Percentiles rank a stretch among this genome's conserved stretches.
Conservation (phyloP, 1,139 yeast species). For the Pichia sp. region DNA sequence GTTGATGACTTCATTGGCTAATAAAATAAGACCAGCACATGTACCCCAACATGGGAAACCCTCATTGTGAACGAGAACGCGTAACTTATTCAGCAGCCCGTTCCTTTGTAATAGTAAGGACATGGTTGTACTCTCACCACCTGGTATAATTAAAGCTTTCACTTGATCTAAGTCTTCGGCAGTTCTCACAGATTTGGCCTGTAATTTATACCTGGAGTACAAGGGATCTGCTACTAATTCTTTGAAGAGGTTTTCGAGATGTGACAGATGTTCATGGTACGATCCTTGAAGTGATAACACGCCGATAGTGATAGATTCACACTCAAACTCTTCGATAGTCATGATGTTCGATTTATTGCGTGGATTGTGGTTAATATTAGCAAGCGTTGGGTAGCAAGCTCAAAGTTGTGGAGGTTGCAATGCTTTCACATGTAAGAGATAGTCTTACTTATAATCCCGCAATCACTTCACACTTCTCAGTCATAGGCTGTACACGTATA, state of each 20-base stretch:
- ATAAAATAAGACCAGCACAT: constrained; percentile 74
- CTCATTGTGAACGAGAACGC: constrained; percentile 41
- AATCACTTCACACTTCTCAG: no score
- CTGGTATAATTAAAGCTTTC: constrained; percentile 61
- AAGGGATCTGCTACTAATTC: constrained; percentile 27
- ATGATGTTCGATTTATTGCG: no score
- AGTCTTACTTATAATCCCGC: no score
- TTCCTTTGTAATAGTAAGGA: constrained; percentile 66
- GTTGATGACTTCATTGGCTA: constrained; percentile 49
- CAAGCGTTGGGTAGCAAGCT: no score
- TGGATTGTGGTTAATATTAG: no score
- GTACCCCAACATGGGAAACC: constrained; percentile 73
- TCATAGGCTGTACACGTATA: no score
- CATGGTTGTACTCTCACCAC: constrained; percentile 78
- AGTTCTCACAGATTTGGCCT: constrained; percentile 48
- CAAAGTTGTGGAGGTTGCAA: no score
- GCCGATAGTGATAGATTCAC: constrained; percentile 37
- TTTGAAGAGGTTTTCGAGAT: constrained; percentile 37
- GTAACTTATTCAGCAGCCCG: constrained; percentile 48
- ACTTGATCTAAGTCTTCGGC: constrained; percentile 42
- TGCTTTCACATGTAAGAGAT: no score
- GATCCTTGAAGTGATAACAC: constrained; percentile 82
- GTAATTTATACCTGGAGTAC: constrained; percentile 18
- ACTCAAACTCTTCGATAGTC: not conserved
- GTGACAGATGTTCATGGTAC: constrained; percentile 61